Percentiles rank a stretch among this genome's conserved stretches.
Evolutionary conservation across 306 rosid genomes (phyloP).

Genomic region (Cercis canadensis): DNA sequence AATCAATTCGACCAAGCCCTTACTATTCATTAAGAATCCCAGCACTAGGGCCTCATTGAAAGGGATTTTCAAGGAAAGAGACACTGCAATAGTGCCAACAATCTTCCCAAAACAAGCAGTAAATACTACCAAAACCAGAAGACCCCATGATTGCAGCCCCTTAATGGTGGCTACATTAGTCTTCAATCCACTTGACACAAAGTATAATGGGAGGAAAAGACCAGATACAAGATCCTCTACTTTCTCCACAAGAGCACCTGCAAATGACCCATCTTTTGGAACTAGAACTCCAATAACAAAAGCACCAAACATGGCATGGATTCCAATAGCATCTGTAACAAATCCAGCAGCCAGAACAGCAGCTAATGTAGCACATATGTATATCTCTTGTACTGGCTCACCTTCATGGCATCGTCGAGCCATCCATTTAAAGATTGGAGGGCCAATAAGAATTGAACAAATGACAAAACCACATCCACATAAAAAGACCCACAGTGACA

Average conservation of each 20-base stretch:
- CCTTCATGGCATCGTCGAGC: slow-evolving; percentile 69
- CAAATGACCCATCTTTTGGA: slow-evolving; percentile 79
- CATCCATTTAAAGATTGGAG: slow-evolving; percentile 74
- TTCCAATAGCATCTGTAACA: slow-evolving; percentile 79
- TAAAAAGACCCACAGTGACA: slow-evolving; percentile 78
- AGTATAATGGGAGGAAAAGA: slow-evolving; percentile 79
- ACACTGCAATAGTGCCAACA: slow-evolving; percentile 67
- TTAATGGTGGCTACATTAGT: slow-evolving; percentile 77
- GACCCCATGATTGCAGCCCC: slow-evolving; percentile 87
- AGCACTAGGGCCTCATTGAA: slow-evolving; percentile 69
- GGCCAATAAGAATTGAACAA: slow-evolving; percentile 45
- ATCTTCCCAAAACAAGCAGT: slow-evolving; percentile 91
- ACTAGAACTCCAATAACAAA: slow-evolving; percentile 78
- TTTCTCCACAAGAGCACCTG: slow-evolving; percentile 78
- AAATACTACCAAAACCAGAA: slow-evolving; percentile 64
- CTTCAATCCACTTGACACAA: slow-evolving; percentile 91
- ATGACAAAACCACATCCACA: slow-evolving; percentile 65
- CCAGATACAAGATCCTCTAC: slow-evolving; percentile 91
- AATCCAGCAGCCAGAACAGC: slow-evolving; percentile 83
- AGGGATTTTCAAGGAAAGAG: slow-evolving; percentile 62
- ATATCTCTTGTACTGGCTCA: slow-evolving; percentile 71
- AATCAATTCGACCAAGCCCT: slow-evolving; percentile 89
- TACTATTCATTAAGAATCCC: slow-evolving; percentile 88
- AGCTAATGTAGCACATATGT: slow-evolving; percentile 71
- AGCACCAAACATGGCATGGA: slow-evolving; percentile 94